phyloP scores from a whole-genome alignment of 148 eudicot genomes.

The Cornus kousa region DNA sequence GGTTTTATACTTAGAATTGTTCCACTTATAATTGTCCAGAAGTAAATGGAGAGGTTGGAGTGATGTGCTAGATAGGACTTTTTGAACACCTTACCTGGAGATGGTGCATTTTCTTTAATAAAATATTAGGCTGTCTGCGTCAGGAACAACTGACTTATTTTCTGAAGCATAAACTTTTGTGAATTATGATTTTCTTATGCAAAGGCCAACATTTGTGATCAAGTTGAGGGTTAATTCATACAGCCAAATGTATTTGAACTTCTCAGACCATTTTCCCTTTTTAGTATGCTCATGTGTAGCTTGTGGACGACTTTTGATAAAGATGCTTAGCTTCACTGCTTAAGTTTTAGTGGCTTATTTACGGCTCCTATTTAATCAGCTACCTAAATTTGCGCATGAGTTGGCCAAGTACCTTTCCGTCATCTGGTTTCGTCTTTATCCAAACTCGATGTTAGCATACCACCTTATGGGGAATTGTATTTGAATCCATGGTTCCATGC shows the following conservation, averaged over 20 bases:
- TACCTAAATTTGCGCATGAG: no score
- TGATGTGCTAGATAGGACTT: neutral
- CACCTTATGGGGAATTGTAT: no score
- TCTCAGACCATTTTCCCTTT: neutral
- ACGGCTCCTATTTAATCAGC: no score
- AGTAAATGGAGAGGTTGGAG: neutral
- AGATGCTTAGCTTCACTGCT: no score
- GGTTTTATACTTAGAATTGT: neutral
- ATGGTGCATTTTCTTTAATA: neutral
- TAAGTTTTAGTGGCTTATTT: no score
- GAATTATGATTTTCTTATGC: neutral
- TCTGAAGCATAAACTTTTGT: neutral
- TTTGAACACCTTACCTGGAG: neutral
- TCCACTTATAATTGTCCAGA: neutral
- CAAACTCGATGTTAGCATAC: neutral
- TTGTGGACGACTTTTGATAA: no score
- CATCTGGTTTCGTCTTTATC: neutral
- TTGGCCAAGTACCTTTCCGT: no score
- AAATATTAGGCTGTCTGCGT: neutral
- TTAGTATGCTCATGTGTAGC: neutral
- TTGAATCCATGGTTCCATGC: neutral
- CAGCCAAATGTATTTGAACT: neutral
- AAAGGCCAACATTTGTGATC: neutral
- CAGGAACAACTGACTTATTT: neutral
- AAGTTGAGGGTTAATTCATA: neutral